Percentiles rank a stretch among this genome's conserved stretches.
phyloP scores from a whole-genome alignment of 2,329 filamentous ascomycete species.

The Chaetoscypha palmicola region DNA sequence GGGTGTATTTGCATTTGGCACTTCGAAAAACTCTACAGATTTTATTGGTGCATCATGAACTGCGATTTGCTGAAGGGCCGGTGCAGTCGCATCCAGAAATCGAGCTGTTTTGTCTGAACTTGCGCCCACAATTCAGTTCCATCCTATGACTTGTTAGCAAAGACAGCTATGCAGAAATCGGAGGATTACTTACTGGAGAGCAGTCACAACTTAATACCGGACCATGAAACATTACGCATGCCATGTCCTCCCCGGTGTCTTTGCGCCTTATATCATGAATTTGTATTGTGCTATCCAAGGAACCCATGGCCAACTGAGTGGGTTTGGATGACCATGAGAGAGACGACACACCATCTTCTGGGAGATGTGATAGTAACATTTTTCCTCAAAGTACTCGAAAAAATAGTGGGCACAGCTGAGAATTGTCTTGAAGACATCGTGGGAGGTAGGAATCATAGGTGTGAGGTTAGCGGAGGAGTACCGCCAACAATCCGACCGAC shows the following conservation, averaged over 20 bases:
- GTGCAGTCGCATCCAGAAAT: conserved; percentile 67
- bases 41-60: conserved; percentile 77
- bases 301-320: conserved; percentile 82
- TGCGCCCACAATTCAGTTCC: conserved; percentile 77
- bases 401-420: not conserved
- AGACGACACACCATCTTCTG: conserved; percentile 81
- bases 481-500: no score
- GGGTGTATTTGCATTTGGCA: conserved; percentile 51
- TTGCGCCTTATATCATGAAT: conserved; percentile 81
- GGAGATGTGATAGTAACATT: conserved; percentile 72
- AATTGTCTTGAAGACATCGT: conserved; percentile 2
- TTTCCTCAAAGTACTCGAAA: conserved; percentile 36
- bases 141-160: conserved; percentile 49
- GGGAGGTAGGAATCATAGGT: not conserved
- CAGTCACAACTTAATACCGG: conserved; percentile 79
- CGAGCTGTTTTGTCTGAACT: conserved; percentile 85
- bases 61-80: conserved; percentile 60
- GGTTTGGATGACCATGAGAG: conserved; percentile 68
- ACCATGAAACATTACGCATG: conserved; percentile 73
- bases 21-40: conserved; percentile 67
- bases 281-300: conserved; percentile 94
- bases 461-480: no score
- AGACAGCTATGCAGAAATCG: conserved; percentile 10
- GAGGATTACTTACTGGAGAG: conserved; percentile 59
- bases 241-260: conserved; percentile 72